Evolutionary conservation across 2,329 filamentous ascomycete genomes (phyloP), one percentile per base, ranked within the genome.

Genomic region (Raffaelea albimanens): DNA sequence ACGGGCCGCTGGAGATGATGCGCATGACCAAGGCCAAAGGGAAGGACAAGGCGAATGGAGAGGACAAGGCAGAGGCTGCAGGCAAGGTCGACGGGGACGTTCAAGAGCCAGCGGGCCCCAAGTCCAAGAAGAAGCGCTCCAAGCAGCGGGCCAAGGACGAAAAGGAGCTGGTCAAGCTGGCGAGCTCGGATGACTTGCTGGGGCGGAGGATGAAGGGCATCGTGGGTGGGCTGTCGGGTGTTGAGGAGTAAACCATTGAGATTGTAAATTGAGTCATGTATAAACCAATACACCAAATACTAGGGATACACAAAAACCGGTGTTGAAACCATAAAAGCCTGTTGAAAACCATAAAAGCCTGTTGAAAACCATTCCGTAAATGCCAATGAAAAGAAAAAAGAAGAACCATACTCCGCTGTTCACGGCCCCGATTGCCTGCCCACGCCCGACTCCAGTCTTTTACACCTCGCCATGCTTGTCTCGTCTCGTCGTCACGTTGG

Each of bases 1-100:
- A 94, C 45, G 67, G 72, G 19, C 86, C 87, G 3, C 63, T 96
- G 10, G 90, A 95, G 64, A 95, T 95, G 70, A 81, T 76, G 56
- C 78, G 83, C 70, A 76, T 73, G n/a, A 69, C 72, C 13, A 69
- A 67, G 52, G 58, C 67, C 50, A 58, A 57, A 39, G 55, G 47
- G 16, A 56, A 56, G 22, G 50, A n/a, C n/a, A n/a, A n/a, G n/a
- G n/a, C n/a, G n/a, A n/a, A n/a, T n/a, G n/a, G n/a, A n/a, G n/a
- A n/a, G n/a, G n/a, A n/a, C n/a, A n/a, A n/a, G n/a, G n/a, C n/a
- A n/a, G 23, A 18, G 14, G 43, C 10, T 16, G 11, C 11, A 31
- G 38, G n/a, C 25, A 20, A 25, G 31, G 22, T 42, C 14, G 25
- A 56, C 19, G 41, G 36, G 18, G 23, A n/a, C 23, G 8, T 34